Evolutionary conservation across 1,139 yeast genomes (phyloP).

Genomic region (Scheffersomyces illinoinensis): DNA sequence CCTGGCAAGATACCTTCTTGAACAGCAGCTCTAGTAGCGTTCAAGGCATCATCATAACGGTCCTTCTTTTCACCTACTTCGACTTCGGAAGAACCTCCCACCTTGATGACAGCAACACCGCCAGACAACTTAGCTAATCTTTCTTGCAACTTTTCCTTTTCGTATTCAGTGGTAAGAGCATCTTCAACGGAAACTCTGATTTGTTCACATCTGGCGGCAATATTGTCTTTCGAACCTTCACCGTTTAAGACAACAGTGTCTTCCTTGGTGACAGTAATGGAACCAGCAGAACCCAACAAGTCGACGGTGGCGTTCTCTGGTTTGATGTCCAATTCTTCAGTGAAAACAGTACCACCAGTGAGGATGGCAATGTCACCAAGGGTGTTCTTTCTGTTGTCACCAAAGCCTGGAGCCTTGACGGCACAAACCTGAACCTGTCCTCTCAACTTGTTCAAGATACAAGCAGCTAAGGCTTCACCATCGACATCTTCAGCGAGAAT

Average conservation of each 20-base stretch:
- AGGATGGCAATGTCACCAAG: slow-evolving; percentile 96
- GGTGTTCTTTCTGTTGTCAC: slow-evolving; percentile 98
- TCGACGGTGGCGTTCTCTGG: slow-evolving; percentile 95
- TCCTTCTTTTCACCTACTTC: slow-evolving; percentile 99
- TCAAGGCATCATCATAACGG: slow-evolving; percentile 98
- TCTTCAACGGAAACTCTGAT: slow-evolving; percentile 80
- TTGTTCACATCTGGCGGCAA: slow-evolving; percentile 93
- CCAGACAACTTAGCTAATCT: slow-evolving; percentile 98
- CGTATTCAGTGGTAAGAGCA: slow-evolving; percentile 87
- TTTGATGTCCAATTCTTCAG: slow-evolving; percentile 96
- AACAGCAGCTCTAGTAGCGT: slow-evolving; percentile 99
- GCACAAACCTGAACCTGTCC: slow-evolving; percentile 99
- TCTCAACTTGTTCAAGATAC: slow-evolving; percentile 96
- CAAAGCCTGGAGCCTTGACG: slow-evolving; percentile 99
- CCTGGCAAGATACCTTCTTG: slow-evolving; percentile 99
- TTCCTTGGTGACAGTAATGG: slow-evolving; percentile 93
- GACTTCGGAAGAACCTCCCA: slow-evolving; percentile 97
- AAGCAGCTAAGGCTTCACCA: slow-evolving; percentile 99
- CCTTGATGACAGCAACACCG: slow-evolving; percentile 98
- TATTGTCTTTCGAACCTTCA: slow-evolving; percentile 88
- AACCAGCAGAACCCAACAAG: slow-evolving; percentile 89
- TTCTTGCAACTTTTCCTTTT: slow-evolving; percentile 96
- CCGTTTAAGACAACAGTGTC: slow-evolving; percentile 96
- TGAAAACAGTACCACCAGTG: slow-evolving; percentile 97
- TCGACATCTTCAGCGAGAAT: slow-evolving; percentile 97